A percentile compares a stretch with the other conserved stretches of the same genome.
These are phyloP conservation scores for Pisolithus orientalis DNA, from an alignment of 768 basidiomycete species.

Conservation along the genomic window DNA sequence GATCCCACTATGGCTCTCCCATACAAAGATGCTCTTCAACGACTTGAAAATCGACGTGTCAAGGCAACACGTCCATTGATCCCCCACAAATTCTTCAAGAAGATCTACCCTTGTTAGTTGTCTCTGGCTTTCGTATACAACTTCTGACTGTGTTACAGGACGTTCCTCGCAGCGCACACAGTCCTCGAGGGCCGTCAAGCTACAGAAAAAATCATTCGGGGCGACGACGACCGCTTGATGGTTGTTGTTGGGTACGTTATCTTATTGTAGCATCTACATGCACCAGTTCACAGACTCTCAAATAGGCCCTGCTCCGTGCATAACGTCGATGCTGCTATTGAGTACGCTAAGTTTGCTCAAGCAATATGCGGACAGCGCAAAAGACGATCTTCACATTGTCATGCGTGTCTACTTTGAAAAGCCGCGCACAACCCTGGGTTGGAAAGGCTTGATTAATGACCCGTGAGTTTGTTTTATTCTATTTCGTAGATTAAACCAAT, in stretches of 20 bases:
- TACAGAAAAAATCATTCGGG: slow-evolving; percentile 73
- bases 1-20: slow-evolving; percentile 62
- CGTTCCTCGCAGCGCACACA: slow-evolving; percentile 77
- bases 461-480: slow-evolving; percentile 36
- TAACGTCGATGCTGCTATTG: slow-evolving; percentile 76
- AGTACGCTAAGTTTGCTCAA: slow-evolving; percentile 78
- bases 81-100: slow-evolving; percentile 91
- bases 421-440: slow-evolving; percentile 91
- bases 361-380: slow-evolving; percentile 72
- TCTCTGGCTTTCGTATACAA: background rate
- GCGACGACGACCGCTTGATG: slow-evolving; percentile 86
- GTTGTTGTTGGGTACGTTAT: slow-evolving; percentile 78
- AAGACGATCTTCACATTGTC: slow-evolving; percentile 85
- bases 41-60: slow-evolving; percentile 84
- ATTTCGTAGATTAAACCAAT: background rate
- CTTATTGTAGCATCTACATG: background rate
- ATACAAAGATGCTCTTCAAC: slow-evolving; percentile 71
- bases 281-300: slow-evolving; percentile 1
- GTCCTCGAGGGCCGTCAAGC: slow-evolving; percentile 79
- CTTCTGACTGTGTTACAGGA: slow-evolving; percentile 36
- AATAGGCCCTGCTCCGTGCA: slow-evolving; percentile 91
- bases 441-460: slow-evolving; percentile 99
- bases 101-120: slow-evolving; percentile 75
- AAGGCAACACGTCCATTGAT: slow-evolving; percentile 84
- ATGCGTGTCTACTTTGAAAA: slow-evolving; percentile 99